Evolutionary conservation across 345 rosid genomes (phyloP).

Genomic region (Citrus unshiu): DNA sequence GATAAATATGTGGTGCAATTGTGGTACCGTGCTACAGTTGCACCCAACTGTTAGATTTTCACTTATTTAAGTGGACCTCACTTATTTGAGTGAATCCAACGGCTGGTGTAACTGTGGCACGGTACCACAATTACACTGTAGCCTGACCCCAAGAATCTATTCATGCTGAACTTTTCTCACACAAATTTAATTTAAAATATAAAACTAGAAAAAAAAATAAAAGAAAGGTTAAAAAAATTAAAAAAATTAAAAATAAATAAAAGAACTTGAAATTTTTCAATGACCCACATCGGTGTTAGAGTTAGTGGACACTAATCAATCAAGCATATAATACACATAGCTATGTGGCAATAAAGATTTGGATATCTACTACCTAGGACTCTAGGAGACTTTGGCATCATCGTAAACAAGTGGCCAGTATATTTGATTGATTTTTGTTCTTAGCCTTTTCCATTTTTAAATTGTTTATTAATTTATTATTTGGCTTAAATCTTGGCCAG

Average conservation of each 20-base stretch:
- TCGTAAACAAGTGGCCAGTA: not conserved
- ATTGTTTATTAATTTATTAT: too few relatives aligned
- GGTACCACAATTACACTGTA: too few relatives aligned
- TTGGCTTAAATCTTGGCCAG: not conserved
- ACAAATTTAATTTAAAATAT: too few relatives aligned
- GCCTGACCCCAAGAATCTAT: constrained; percentile 3
- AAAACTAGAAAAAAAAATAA: not conserved
- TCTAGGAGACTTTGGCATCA: not conserved
- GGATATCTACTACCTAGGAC: not conserved
- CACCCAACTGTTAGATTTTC: too few relatives aligned
- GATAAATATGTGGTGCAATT: too few relatives aligned
- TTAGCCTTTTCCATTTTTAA: not conserved
- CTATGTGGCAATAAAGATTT: not conserved
- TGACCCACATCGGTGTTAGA: not conserved
- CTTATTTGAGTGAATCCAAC: too few relatives aligned
- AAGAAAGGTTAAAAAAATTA: not conserved
- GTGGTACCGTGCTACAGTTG: too few relatives aligned
- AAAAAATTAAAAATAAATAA: not conserved
- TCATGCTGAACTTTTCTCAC: not conserved
- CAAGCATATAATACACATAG: not conserved
- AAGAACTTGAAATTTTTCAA: not conserved
- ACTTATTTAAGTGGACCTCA: too few relatives aligned
- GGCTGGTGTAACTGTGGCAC: too few relatives aligned
- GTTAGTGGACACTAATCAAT: not conserved
- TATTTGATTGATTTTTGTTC: not conserved